Conservation (phyloP, 208 protist genomes). For the Porcisia hertigi region DNA sequence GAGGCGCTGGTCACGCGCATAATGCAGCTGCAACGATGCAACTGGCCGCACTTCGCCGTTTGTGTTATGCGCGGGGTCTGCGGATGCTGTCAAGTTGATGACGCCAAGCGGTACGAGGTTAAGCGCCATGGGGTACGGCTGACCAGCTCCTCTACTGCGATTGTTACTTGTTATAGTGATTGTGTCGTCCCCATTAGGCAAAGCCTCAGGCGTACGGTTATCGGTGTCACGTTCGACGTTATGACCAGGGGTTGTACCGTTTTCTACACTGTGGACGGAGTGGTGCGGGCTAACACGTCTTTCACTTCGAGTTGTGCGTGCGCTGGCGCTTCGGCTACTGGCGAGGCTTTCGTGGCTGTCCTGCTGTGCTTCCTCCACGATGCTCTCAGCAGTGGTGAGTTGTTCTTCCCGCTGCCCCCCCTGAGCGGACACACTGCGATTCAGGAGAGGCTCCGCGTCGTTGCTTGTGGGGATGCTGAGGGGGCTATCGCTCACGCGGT, state of each 20-base stretch:
- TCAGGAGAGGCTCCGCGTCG: not conserved
- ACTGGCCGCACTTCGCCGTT: not conserved
- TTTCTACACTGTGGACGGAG: not conserved
- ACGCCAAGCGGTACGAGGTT: not conserved
- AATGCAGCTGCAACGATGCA: not conserved
- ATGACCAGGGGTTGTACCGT: not conserved
- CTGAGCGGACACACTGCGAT: not conserved
- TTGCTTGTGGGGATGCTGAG: not conserved
- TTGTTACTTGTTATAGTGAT: too few species aligned
- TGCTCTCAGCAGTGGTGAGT: not conserved
- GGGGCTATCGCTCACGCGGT: slow-evolving; percentile 9
- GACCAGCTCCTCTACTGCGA: not conserved
- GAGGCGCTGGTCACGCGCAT: not conserved
- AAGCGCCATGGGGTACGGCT: not conserved
- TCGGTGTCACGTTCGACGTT: not conserved
- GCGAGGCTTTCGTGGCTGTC: not conserved
- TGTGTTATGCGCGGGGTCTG: not conserved
- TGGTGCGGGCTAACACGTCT: not conserved
- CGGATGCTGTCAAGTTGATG: not conserved
- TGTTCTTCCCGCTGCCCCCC: not conserved
- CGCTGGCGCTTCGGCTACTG: not conserved
- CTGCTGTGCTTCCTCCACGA: not conserved
- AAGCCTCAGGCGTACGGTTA: not conserved
- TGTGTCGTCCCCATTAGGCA: not conserved
- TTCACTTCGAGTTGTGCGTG: not conserved